Base-by-base conservation (phyloP, 208 protist genomes). In the Wallacemonas sp. region DNA sequence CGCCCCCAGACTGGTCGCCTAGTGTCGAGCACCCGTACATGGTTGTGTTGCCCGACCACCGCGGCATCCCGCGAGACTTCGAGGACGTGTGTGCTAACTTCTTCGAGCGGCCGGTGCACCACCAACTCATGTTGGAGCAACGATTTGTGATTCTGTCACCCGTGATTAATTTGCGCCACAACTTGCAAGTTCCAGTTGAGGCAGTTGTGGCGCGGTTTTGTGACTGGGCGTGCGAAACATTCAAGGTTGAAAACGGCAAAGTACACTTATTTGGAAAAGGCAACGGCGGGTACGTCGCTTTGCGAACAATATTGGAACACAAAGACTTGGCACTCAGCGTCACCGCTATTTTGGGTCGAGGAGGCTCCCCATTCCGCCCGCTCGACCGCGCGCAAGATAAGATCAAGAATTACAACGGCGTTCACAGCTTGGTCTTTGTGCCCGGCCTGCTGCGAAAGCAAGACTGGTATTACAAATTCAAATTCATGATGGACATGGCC, bases 401-500 rank as follows among this genome's bases (percentile, higher is more conserved):
- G 34, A 74, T 91, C 24, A 87, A 81, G 46, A 92, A 92, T 48
- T 78, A 79, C 58, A 92, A 91, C 55, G 89, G 89, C 10, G 85
- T 92, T 1, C 89, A 94, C 45, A 87, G 69, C 34, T 67, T 94
- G 21, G 85, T 94, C 1, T 94, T 79, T 67, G 83, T 92, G 6
- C 89, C 89, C n/a, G 85, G 89, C 30, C 64, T 92, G 12, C 33
- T 94, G 48, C 38, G 76, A 27, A 94, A 94, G 41, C 83, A 91
- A 46, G 86, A 94, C 57, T 94, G 78, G 75, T 91, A 91, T 54
- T 94, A 94, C 73, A 94, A 94, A 57, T 94, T 94, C 60, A 94
- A 94, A 60, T 90, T 90, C 61, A 94, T 94, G 85, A 79, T 92
- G 57, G 85, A 94, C 62, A 91, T 92, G 80, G 85, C 71, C 29